Evolutionary conservation across 495 filamentous ascomycete species (phyloP), one percentile per base, ranked within the genome.

Genomic region (Penicillium chermesinum): DNA sequence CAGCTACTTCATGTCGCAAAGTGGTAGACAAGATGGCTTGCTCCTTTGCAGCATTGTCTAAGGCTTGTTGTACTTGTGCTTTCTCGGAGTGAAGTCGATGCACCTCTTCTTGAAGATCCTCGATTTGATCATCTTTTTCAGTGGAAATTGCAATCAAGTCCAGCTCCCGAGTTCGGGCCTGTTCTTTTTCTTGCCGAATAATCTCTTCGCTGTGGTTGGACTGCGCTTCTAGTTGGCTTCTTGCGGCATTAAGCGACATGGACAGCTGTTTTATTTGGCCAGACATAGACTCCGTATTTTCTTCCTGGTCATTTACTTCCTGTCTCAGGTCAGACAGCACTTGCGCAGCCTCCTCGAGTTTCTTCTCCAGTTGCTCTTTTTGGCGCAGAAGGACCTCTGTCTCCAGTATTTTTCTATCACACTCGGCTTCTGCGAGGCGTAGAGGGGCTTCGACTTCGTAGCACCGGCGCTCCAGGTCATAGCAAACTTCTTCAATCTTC

Each of bases 381-480:
- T 62, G 53, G 3, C 38, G 33, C 38, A 58, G 62, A 16, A 69
- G 48, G 20, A 55, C 15, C 37, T 69, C 53, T 7, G 46, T 43
- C 33, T 73, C 62, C 0, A 25, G 14, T 16, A 57, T 57, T 0
- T 72, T 36, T n/a, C 62, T 60, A 17, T 73, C 60, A 10, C 74
- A 62, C 40, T 75, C 68, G 50, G 67, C 54, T 50, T 71, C 66
- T 30, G 73, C 72, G 12, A 58, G 59, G 14, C 63, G 65, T 7
- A 81, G 53, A 4, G 79, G 79, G 10, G 54, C 61, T 58, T 82
- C 79, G 2, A 69, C 61, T 21, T 67, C 63, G 10, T 66, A 61
- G 45, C 79, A 82, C 14, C 80, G 70, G 39, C 64, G 62, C 47
- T 84, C 80, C 4, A 83, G 65, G 38, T 83, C 77, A 14, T 67